These are phyloP conservation scores for Macrolepiota fuliginosa DNA, from an alignment of 768 basidiomycete genomes.

Conservation along the genomic window DNA sequence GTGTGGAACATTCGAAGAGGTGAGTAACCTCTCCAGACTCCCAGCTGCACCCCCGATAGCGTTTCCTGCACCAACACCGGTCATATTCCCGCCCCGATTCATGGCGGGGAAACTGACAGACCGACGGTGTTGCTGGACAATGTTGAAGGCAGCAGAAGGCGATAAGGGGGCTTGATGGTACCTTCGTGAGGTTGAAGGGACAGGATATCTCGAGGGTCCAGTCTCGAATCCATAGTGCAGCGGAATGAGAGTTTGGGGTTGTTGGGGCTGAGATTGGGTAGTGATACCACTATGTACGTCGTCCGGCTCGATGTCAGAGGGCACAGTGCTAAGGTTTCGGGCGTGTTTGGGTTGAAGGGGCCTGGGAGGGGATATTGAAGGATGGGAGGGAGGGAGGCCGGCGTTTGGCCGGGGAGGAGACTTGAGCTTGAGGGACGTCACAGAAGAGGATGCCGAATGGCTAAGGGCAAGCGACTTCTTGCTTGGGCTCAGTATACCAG, in stretches of 20 bases:
- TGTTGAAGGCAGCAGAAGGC: constrained; percentile 14
- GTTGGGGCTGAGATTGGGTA: neutral
- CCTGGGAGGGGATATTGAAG: constrained; percentile 1
- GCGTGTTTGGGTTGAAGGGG: constrained; percentile 5
- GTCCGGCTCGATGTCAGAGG: neutral
- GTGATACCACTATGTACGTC: neutral
- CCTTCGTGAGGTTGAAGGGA: neutral
- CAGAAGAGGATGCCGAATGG: constrained; percentile 17
- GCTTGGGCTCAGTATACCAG: constrained; percentile 1
- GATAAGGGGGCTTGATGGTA: neutral
- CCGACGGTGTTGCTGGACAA: constrained; percentile 14
- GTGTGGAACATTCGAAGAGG: constrained; percentile 40
- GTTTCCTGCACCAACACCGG: constrained; percentile 19
- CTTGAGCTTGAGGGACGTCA: constrained; percentile 18
- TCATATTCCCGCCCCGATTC: constrained; percentile 13
- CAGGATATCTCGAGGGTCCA: neutral
- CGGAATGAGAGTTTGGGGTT: constrained; percentile 1
- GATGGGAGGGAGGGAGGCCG: neutral
- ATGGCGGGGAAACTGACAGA: constrained; percentile 11
- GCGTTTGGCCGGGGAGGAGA: neutral
- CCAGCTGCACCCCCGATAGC: constrained; percentile 16
- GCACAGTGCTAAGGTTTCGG: neutral
- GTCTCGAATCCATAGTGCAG: constrained; percentile 7
- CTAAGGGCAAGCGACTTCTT: constrained; percentile 14
- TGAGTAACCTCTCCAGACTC: constrained; percentile 8